These are phyloP conservation scores for Ceratobasidium theobromae DNA, from an alignment of 1,284 basidiomycete species.

Conservation along the genomic window DNA sequence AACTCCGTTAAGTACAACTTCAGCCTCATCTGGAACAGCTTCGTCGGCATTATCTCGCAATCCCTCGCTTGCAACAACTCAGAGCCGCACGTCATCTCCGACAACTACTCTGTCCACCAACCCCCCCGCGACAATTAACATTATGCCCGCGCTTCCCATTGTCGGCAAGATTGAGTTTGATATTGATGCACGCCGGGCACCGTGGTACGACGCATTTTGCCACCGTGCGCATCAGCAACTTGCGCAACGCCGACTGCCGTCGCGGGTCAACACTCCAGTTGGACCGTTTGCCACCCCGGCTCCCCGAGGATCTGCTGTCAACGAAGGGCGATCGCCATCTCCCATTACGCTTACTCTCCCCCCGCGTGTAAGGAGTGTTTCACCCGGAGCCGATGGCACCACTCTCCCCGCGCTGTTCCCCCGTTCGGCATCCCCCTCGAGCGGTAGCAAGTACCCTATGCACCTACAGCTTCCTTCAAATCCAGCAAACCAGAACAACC, in stretches of 20 bases:
- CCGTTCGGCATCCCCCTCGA: neutral
- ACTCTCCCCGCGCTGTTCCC: neutral
- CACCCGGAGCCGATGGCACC: neutral
- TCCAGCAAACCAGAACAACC: neutral
- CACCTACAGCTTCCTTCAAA: constrained; percentile 18
- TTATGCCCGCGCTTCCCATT: constrained; percentile 66
- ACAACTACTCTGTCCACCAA: constrained; percentile 40
- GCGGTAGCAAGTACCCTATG: constrained; percentile 5
- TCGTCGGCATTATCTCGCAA: constrained; percentile 41
- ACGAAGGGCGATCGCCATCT: neutral
- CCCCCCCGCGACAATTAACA: constrained; percentile 66
- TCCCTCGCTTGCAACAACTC: constrained; percentile 58
- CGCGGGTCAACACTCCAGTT: constrained; percentile 10
- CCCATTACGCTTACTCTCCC: constrained; percentile 2
- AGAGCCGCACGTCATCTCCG: constrained; percentile 44
- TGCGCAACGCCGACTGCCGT: neutral
- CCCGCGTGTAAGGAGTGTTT: constrained; percentile 8
- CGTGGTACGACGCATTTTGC: constrained; percentile 68
- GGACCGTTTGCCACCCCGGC: constrained; percentile 17
- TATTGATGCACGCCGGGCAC: constrained; percentile 68
- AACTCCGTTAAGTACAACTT: constrained; percentile 47
- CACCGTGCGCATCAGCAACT: neutral
- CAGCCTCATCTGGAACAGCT: constrained; percentile 53
- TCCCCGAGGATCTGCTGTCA: neutral
- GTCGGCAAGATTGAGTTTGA: constrained; percentile 88